Evolutionary conservation across 2,329 filamentous ascomycete species (phyloP), one percentile per base, ranked within the genome.

Genomic region (Furcasterigmium sp.): DNA sequence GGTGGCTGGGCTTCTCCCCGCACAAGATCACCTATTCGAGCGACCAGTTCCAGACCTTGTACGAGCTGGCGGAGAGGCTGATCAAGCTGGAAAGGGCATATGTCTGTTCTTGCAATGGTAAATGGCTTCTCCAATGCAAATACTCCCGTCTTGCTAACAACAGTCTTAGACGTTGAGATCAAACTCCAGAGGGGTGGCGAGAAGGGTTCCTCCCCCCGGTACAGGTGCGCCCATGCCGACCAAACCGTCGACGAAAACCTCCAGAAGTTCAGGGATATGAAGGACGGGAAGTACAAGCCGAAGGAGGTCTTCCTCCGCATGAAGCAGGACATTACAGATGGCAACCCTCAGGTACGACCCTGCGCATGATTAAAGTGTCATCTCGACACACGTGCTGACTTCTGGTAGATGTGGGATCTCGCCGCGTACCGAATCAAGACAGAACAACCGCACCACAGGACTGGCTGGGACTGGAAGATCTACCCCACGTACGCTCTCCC

Each of bases 351-450:
- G 65, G 29, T 32, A 32, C 5, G 29, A n/a, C n/a, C n/a, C 26
- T 7, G 26, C 7, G 10, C n/a, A 15, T 32, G 5, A 3, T 15
- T n/a, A 3, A 15, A 14, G 9, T 32, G 13, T 13, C 9, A 4
- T 11, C 14, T 32, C 17, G 29, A 32, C 14, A 9, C 9, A 15
- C 29, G 14, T 32, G 29, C 29, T 32, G 29, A 32, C 29, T 15
- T n/a, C 14, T 32, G 4, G 7, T 88, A 95, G 65, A 91, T 95
- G 87, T 96, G 91, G 91, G 91, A 97, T 71, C 68, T 95, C 42
- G 87, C 87, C 2, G 91, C 91, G 14, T 97, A 95, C 65, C 82
- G 91, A 47, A 84, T 97, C 43, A 78, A 85, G 56, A 82, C 87
- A 34, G 67, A 78, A 45, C 73, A 73, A 47, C 75, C 82, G 35